These are phyloP conservation scores for Vaccinium vitisidaea DNA, from an alignment of 148 eudicot species.

Conservation along the genomic window DNA sequence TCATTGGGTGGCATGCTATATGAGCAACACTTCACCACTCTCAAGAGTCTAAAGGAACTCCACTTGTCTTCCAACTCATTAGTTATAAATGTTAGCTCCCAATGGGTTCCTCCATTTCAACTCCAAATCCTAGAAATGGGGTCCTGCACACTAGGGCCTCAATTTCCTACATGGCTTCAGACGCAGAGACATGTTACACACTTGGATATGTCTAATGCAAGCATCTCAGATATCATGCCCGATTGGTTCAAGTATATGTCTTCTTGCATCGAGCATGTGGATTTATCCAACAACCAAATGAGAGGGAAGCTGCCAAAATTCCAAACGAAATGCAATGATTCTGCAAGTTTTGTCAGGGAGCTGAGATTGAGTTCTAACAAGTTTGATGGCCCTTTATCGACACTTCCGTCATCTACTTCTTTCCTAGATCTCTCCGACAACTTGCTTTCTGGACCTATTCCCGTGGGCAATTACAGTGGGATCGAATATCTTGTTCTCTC, in stretches of 20 bases:
- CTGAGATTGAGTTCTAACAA: not conserved
- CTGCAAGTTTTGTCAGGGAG: not conserved
- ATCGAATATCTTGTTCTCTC: not conserved
- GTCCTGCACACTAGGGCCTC: not conserved
- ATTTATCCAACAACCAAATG: slow-evolving; percentile 13
- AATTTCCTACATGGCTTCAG: slow-evolving; percentile 20
- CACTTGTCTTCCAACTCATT: not conserved
- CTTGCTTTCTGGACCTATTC: slow-evolving; percentile 10
- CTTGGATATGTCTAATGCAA: not conserved
- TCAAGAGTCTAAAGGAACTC: not conserved
- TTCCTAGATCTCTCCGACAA: slow-evolving; percentile 8
- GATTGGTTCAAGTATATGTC: not conserved
- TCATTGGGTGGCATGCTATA: not conserved
- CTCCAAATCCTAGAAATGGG: not conserved
- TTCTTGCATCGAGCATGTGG: not conserved
- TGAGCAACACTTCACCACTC: not conserved
- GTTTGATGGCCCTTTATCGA: not conserved
- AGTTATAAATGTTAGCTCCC: not conserved
- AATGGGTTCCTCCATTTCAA: slow-evolving; percentile 14
- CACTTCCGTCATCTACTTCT: not conserved
- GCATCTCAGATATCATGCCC: slow-evolving; percentile 13
- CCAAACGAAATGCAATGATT: not conserved
- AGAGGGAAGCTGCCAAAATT: slow-evolving; percentile 5
- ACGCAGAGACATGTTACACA: not conserved
- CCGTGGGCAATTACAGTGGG: not conserved